Base-by-base conservation (phyloP, 345 rosid species). In the Eucalyptus sp. region DNA sequence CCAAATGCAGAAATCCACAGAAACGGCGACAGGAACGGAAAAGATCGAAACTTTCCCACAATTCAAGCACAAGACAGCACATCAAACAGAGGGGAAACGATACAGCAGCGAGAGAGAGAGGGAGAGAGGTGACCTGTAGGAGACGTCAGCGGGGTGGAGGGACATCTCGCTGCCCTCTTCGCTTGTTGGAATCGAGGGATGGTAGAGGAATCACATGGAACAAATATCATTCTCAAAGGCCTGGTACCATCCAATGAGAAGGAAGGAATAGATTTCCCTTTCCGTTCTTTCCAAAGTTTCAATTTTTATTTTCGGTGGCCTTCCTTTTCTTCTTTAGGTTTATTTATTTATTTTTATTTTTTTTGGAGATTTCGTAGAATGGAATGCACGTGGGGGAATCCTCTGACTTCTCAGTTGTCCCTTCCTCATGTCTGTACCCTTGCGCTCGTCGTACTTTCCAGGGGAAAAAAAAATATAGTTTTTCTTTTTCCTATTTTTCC, bases 91-190 rank as follows among this genome's bases (percentile, higher is more conserved):
- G 86, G 86, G 50, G 12, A 60, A 29, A 87, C 48, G 22, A 25
- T 29, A 20, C 10, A 56, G 33, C 37, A 51, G 81, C 10, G 58
- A 56, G 64, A 66, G 27, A 9, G 52, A 64, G 37, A 71, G 83
- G 5, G 56, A 52, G 6, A 3, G 22, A 52, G 48, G 56, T 50
- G 66, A 94, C 96, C 96, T 92, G 90, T 93, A 93, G 85, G 95
- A 91, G 91, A 93, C 91, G 80, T 90, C 93, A 92, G 91, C 86
- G 93, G 91, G 95, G 94, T 48, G 50, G 87, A 60, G 90, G 88
- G 87, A 85, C 90, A 85, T 86, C 84, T 76, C 48, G 83, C 29
- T 25, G 83, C 83, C 29, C 27, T 76, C 83, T 52, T 52, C 25
- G 58, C 58, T 52, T 8, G 58, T 52, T 52, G 58, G 25, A 52